Evolutionary conservation across 2,329 filamentous ascomycete genomes (phyloP).

Genomic region (Clonostachys rosea): DNA sequence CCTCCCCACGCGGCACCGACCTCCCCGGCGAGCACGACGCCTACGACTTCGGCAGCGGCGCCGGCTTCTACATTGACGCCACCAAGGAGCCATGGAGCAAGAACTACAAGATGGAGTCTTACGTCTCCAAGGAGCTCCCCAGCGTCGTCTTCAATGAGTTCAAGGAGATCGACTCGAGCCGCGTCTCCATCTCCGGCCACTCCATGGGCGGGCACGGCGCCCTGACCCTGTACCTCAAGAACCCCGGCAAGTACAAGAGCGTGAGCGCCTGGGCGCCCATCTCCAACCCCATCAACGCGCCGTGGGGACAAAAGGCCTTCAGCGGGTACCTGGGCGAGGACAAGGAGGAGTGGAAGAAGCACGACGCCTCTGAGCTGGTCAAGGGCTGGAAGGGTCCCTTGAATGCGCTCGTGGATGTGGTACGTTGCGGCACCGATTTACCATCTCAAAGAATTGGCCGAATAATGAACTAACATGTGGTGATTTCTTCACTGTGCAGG

Average conservation of each 20-base stretch:
- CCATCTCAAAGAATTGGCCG: not conserved
- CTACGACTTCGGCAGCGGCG: slow-evolving; percentile 89
- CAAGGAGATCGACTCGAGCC: slow-evolving; percentile 59
- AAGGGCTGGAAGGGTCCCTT: slow-evolving; percentile 66
- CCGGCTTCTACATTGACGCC: slow-evolving; percentile 93
- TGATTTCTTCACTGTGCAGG: slow-evolving; percentile 40
- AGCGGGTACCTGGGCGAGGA: slow-evolving; percentile 80
- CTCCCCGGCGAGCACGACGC: slow-evolving; percentile 80
- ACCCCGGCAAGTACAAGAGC: slow-evolving; percentile 84
- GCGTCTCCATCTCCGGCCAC: slow-evolving; percentile 86
- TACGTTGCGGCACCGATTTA: slow-evolving; percentile 32
- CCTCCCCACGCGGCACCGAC: slow-evolving; percentile 78
- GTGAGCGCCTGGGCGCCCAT: slow-evolving; percentile 92
- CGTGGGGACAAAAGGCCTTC: slow-evolving; percentile 97
- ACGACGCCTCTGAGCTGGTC: slow-evolving; percentile 89
- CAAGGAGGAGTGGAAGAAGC: slow-evolving; percentile 73
- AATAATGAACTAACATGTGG: not conserved
- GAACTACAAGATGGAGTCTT: slow-evolving; percentile 93
- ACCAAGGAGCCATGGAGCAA: slow-evolving; percentile 66
- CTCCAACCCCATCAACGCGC: slow-evolving; percentile 76
- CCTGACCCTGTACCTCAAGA: slow-evolving; percentile 84
- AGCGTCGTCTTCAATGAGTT: slow-evolving; percentile 68
- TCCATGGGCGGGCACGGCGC: slow-evolving; percentile 98
- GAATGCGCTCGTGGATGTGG: slow-evolving; percentile 82
- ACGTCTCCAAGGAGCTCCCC: slow-evolving; percentile 87